A percentile compares a stretch with the other conserved stretches of the same genome.
Evolutionary conservation across 768 basidiomycete genomes (phyloP).

Genomic region (Hypholoma sublateritium): DNA sequence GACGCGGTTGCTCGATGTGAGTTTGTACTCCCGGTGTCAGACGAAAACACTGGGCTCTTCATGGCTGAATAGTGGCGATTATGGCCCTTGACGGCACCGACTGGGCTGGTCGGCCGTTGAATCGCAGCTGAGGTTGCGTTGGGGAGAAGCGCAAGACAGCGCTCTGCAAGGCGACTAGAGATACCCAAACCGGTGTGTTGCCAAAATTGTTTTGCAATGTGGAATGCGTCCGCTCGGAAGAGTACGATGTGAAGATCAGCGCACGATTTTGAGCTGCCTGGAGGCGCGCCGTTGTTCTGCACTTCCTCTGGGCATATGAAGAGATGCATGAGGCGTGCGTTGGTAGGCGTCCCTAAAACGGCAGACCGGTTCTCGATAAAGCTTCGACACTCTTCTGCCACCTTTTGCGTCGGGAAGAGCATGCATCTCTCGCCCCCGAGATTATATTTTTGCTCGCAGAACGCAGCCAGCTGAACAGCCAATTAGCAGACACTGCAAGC

Average conservation of each 20-base stretch:
- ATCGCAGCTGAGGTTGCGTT: conserved; percentile 30
- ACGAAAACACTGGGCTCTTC: conserved; percentile 9
- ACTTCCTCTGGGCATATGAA: conserved; percentile 64
- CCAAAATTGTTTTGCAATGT: conserved; percentile 90
- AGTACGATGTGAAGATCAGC: conserved; percentile 81
- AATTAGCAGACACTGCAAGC: background rate
- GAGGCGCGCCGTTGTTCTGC: conserved; percentile 24
- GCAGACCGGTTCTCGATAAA: conserved; percentile 62
- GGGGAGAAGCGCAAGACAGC: conserved; percentile 72
- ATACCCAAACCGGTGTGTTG: conserved; percentile 92
- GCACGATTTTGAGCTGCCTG: conserved; percentile 25
- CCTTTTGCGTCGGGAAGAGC: conserved; percentile 70
- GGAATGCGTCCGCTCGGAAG: conserved; percentile 60
- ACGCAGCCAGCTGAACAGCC: conserved; percentile 60
- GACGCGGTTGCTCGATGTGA: conserved; percentile 6
- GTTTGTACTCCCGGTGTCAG: conserved; percentile 6
- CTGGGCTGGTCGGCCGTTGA: conserved; percentile 25
- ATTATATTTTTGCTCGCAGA: conserved; percentile 82
- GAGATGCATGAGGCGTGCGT: conserved; percentile 65
- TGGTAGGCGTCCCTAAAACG: conserved; percentile 39
- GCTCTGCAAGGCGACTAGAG: conserved; percentile 83
- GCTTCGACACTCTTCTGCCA: conserved; percentile 73
- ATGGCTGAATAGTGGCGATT: conserved; percentile 62
- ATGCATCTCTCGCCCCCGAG: conserved; percentile 70
- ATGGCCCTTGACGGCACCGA: conserved; percentile 36